Evolutionary conservation across 2,329 filamentous ascomycete genomes (phyloP), one percentile per base, ranked within the genome.

Genomic region (Ophiostoma sp.): DNA sequence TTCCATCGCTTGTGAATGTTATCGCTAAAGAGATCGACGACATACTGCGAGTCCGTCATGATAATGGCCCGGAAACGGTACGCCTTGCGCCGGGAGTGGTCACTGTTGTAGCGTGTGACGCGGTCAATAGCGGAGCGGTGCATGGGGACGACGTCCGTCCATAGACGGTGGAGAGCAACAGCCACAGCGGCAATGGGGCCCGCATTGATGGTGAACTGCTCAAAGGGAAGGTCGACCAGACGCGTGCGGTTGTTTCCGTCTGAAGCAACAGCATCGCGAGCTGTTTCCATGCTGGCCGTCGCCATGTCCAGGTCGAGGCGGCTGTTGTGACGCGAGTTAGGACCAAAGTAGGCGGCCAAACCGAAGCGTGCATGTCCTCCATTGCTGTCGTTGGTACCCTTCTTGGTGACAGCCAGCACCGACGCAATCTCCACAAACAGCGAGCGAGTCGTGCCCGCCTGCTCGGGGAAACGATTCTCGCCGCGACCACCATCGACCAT

Each of bases 371-470:
- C 9, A 15, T 25, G 55, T 3, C 5, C 15, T 5, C 12, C 69
- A 8, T 7, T 6, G 42, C 17, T 12, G 50, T n/a, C 22, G 1
- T 22, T 22, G 1, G 22, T 4, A 12, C 11, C 22, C 12, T 50
- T 61, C n/a, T 42, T 22, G 11, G 0, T 5, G 3, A 12, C 48
- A 8, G 33, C 45, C 28, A 7, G 2, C 2, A 61, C 28, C 5
- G 63, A 55, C 22, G 73, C 73, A 22, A 72, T 45, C 42, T 74
- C 33, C 2, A 74, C 66, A 70, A 74, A 72, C n/a, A 74, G 57
- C n/a, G 70, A 50, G 7, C 73, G 73, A 22, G 73, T 74, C 19
- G 73, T 74, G 36, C 73, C 73, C 12, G 73, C 15, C 73, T 74
- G 52, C 33, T 72, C 64, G 19, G 69, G 50, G 17, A 63, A 74